Percentiles rank a stretch among this genome's conserved stretches.
Conservation (phyloP, 2,329 filamentous ascomycete genomes). For the Metarhizium guizhouense region DNA sequence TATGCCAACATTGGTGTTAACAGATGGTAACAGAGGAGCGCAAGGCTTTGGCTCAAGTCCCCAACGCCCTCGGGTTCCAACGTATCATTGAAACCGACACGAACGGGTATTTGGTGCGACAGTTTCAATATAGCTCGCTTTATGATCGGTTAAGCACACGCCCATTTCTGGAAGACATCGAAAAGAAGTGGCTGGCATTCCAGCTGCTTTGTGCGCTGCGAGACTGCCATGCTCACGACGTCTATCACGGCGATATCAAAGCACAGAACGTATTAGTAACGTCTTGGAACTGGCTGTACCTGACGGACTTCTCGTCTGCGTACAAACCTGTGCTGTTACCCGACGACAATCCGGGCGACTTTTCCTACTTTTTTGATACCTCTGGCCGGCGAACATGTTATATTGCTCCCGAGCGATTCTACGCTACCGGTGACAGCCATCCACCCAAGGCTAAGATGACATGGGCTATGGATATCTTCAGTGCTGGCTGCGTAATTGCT, state of each 20-base stretch:
- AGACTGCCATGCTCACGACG: slow-evolving; percentile 79
- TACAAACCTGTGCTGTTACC: slow-evolving; percentile 93
- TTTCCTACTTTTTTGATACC: slow-evolving; percentile 95
- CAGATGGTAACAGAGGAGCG: slow-evolving; percentile 55
- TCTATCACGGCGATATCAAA: slow-evolving; percentile 98
- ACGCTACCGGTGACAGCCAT: slow-evolving; percentile 58
- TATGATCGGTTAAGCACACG: slow-evolving; percentile 96
- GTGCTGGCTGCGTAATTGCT: slow-evolving; percentile 90
- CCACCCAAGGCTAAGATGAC: slow-evolving; percentile 51
- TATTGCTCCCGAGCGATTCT: slow-evolving; percentile 85
- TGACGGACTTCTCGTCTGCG: slow-evolving; percentile 92
- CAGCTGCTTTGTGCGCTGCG: slow-evolving; percentile 86
- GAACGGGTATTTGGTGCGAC: slow-evolving; percentile 86
- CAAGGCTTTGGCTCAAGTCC: slow-evolving; percentile 68
- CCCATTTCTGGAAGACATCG: slow-evolving; percentile 92
- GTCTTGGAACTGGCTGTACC: slow-evolving; percentile 98
- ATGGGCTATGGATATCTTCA: slow-evolving; percentile 99
- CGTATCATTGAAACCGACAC: slow-evolving; percentile 85
- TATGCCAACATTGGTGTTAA: not conserved
- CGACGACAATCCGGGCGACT: slow-evolving; percentile 94
- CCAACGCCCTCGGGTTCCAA: slow-evolving; percentile 86
- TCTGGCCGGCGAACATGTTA: slow-evolving; percentile 90
- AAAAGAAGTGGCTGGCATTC: slow-evolving; percentile 98
- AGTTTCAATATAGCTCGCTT: slow-evolving; percentile 91
- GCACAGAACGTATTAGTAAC: slow-evolving; percentile 95